These are phyloP conservation scores for Zalerion maritima DNA, from an alignment of 495 filamentous ascomycete species.

Conservation along the genomic window DNA sequence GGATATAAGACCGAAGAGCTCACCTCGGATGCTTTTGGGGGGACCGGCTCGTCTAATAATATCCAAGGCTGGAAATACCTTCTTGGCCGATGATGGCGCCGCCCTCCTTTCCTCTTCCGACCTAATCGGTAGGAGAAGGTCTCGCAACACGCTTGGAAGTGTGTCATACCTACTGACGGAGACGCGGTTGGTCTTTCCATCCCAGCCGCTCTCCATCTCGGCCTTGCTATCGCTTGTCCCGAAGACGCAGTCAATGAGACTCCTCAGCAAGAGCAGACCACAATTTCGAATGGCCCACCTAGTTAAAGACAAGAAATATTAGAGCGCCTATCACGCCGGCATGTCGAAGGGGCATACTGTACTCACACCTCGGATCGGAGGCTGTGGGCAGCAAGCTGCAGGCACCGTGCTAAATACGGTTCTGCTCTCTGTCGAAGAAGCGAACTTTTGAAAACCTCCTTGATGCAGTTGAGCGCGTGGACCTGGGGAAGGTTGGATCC, in stretches of 20 bases:
- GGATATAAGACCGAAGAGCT: conserved; percentile 34
- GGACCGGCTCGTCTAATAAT: conserved; percentile 54
- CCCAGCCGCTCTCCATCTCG: conserved; percentile 34
- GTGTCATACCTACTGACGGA: conserved; percentile 60
- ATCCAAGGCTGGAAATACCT: conserved; percentile 77
- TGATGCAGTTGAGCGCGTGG: conserved; percentile 82
- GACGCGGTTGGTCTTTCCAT: conserved; percentile 32
- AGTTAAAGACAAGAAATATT: conserved; percentile 3
- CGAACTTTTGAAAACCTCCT: conserved; percentile 72
- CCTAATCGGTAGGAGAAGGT: conserved; percentile 47
- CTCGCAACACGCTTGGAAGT: conserved; percentile 50
- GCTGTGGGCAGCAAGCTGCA: conserved; percentile 59
- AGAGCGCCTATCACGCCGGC: not conserved
- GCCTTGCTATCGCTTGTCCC: conserved; percentile 45
- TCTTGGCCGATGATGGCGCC: conserved; percentile 41
- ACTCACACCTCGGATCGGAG: conserved; percentile 52
- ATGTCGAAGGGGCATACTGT: conserved; percentile 8
- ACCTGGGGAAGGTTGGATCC: conserved; percentile 70
- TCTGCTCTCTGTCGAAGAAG: conserved; percentile 50
- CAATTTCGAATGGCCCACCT: conserved; percentile 93
- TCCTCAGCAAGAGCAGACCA: conserved; percentile 75
- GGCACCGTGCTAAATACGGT: conserved; percentile 49
- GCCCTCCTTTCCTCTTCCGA: conserved; percentile 25
- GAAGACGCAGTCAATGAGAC: conserved; percentile 62
- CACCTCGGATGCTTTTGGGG: conserved; percentile 27